Evolutionary conservation across 768 basidiomycete species (phyloP), one percentile per base, ranked within the genome.

Genomic region (Lentinula detonsa): DNA sequence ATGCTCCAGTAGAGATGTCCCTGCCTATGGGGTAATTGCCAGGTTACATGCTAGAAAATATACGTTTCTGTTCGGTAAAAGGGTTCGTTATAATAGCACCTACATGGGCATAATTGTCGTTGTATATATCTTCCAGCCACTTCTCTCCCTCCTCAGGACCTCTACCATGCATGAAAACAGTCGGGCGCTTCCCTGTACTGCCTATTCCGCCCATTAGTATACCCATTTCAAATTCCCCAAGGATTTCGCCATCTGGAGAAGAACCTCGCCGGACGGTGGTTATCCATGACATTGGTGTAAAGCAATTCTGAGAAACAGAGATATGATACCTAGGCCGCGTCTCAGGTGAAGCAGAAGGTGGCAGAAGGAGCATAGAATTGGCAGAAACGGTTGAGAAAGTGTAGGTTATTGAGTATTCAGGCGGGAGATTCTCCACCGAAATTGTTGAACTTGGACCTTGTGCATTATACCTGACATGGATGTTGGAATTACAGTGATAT

Each of bases 151-250:
- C 42, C 0, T 43, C 42, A 6, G 13, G 42, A 43, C 42, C 42
- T 43, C 42, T 43, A 43, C 42, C 42, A 16, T 43, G 42, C 42
- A 43, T 43, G 6, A 43, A 43, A 16, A 43, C n/a, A n/a, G n/a
- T 43, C 7, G 16, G 42, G n/a, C 42, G 42, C 42, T 16, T 43
- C 42, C n/a, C 42, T 16, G 16, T 16, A 16, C 42, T 43, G 42
- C 42, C 42, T 7, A 43, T 15, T 43, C 42, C 42, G 42, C 42
- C 42, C 16, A 43, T 43, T 43, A 4, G 18, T 33, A 43, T 21
- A 10, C 65, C 74, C 15, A 45, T 74, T 74, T 78, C 75, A 65
- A 76, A 75, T 39, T 74, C 74, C 6, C 68, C 75, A 6, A 76
- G 67, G 18, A 62, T 56, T 43, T 69, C 67, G 1, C 73, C 74